Evolutionary conservation across 805 yeast species (phyloP).

Genomic region (Saccharomycopsis capsularis): DNA sequence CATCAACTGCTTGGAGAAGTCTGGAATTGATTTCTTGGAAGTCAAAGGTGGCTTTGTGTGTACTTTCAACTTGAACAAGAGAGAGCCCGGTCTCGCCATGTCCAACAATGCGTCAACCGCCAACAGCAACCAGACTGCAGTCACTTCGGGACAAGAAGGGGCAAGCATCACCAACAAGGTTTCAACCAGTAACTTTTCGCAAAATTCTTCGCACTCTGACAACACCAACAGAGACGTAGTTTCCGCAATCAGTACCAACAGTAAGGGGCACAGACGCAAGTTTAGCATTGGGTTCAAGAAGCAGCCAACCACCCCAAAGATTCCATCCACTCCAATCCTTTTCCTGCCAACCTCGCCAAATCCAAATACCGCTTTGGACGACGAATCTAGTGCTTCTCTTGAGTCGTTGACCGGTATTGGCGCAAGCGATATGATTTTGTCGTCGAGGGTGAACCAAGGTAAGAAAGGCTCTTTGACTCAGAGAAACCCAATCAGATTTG

Average conservation of each 20-base stretch:
- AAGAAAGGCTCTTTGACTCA: slow-evolving; percentile 21
- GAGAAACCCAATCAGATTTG: slow-evolving; percentile 73
- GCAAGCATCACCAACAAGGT: slow-evolving; percentile 11
- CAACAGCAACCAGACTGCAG: slow-evolving; percentile 9
- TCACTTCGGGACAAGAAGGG: slow-evolving; percentile 5
- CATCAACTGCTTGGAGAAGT: slow-evolving; percentile 63
- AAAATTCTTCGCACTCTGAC: slow-evolving; percentile 17
- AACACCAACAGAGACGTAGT: slow-evolving; percentile 10
- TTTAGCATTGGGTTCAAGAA: slow-evolving; percentile 25
- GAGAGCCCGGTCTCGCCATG: slow-evolving; percentile 1
- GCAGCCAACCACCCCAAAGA: slow-evolving; percentile 21
- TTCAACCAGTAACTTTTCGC: slow-evolving; percentile 18
- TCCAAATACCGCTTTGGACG: slow-evolving; percentile 22
- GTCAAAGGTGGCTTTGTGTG: slow-evolving; percentile 93
- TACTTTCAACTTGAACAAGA: slow-evolving; percentile 27
- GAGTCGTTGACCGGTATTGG: slow-evolving; percentile 25
- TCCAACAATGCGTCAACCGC: not conserved
- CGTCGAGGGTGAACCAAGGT: slow-evolving; percentile 19
- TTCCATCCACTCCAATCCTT: slow-evolving; percentile 23
- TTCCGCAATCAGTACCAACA: slow-evolving; percentile 4
- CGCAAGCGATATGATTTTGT: slow-evolving; percentile 22
- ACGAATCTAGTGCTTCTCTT: slow-evolving; percentile 26
- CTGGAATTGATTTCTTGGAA: slow-evolving; percentile 79
- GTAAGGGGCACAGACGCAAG: slow-evolving; percentile 19
- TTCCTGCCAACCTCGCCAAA: slow-evolving; percentile 28